Percentiles rank a stretch among this genome's conserved stretches.
Conservation (phyloP, 345 rosid genomes). For the Bruguiera sexangula region DNA sequence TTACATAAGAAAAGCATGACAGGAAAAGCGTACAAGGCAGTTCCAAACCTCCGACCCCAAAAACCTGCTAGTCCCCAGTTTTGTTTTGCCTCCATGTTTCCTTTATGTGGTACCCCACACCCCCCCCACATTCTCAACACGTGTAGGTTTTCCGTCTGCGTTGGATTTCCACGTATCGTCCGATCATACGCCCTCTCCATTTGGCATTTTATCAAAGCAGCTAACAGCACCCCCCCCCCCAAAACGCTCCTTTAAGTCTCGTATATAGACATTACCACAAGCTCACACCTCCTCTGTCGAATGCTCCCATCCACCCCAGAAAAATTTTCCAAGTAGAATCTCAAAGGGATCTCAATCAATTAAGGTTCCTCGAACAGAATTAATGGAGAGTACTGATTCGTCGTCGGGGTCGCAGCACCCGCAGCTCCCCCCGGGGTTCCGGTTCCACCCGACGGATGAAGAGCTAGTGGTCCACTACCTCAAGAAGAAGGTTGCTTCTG, state of each 20-base stretch:
- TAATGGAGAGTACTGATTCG: slow-evolving; percentile 81
- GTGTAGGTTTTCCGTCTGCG: not conserved
- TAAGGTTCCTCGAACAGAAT: not conserved
- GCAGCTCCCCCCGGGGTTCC: slow-evolving; percentile 89
- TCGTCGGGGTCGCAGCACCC: slow-evolving; percentile 69
- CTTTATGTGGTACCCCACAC: not conserved
- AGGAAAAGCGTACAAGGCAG: slow-evolving; percentile 21
- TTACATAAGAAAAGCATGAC: slow-evolving; percentile 32
- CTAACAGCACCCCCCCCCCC: not conserved
- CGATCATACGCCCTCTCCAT: not conserved
- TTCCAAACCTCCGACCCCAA: slow-evolving; percentile 22
- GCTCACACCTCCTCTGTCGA: not conserved
- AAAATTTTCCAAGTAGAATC: not conserved
- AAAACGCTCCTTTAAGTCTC: not conserved
- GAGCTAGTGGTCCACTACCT: slow-evolving; percentile 92
- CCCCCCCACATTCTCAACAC: not conserved
- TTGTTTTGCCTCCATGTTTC: not conserved
- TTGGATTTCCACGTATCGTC: not conserved
- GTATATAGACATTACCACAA: not conserved
- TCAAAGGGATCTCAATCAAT: not conserved
- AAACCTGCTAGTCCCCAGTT: slow-evolving; percentile 10
- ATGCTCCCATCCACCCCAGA: not conserved
- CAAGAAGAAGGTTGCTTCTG: slow-evolving; percentile 68
- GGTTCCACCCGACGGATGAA: slow-evolving; percentile 99
- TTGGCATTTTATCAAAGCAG: not conserved